These are phyloP conservation scores for Pelagophyceae sp. DNA, from an alignment of 352 stramenopile species.

Conservation along the genomic window DNA sequence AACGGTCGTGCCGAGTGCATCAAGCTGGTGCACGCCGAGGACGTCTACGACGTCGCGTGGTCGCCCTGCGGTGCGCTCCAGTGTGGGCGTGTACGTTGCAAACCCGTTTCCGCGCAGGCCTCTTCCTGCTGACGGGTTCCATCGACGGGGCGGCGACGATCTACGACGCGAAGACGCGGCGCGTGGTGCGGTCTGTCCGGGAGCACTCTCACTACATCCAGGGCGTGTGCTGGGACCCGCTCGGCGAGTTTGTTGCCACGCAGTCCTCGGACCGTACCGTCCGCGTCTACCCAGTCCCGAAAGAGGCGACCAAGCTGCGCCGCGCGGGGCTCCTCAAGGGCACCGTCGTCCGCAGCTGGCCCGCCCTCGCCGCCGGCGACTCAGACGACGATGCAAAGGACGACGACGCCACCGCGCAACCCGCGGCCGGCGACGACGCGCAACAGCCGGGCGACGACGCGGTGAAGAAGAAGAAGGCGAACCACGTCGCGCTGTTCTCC, in stretches of 20 bases:
- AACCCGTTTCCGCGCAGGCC: no score
- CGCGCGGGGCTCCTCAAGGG: slow-evolving; percentile 4
- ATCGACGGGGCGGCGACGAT: slow-evolving; percentile 81
- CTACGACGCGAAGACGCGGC: slow-evolving; percentile 60
- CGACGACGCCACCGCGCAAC: no score
- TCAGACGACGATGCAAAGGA: not conserved
- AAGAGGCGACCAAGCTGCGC: not conserved
- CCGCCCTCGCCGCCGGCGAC: not conserved
- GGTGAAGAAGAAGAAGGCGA: not conserved
- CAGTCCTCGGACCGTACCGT: slow-evolving; percentile 86
- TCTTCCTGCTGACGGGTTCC: slow-evolving; percentile 74
- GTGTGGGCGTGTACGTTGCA: no score
- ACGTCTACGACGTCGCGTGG: slow-evolving; percentile 84
- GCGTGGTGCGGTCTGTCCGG: slow-evolving; percentile 21
- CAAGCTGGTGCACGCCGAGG: slow-evolving; percentile 61
- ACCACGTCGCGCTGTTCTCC: slow-evolving; percentile 61
- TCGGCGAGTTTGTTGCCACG: slow-evolving; percentile 82
- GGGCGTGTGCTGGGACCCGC: slow-evolving; percentile 65
- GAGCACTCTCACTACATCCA: slow-evolving; percentile 93
- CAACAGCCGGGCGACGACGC: not conserved
- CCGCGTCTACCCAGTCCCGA: slow-evolving; percentile 53
- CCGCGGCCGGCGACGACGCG: not conserved
- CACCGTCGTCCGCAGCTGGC: not conserved
- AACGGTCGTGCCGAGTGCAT: slow-evolving; percentile 57
- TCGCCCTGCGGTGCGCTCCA: slow-evolving; percentile 74